Conservation (phyloP, 1,284 basidiomycete species). For the Xerocomus amazonicus region DNA sequence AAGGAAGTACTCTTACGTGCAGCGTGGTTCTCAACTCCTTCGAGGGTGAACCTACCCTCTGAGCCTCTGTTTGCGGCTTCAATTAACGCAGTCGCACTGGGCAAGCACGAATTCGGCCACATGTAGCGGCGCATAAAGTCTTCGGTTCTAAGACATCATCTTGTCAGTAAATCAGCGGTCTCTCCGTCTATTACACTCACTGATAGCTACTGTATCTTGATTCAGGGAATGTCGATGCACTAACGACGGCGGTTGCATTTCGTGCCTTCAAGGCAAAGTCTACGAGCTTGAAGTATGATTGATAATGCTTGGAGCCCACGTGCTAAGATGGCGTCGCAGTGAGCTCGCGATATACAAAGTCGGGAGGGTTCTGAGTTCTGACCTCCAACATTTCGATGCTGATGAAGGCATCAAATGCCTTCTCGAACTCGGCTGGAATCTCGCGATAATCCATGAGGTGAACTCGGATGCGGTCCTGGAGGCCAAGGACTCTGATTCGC, state of each 20-base stretch:
- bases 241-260: slow-evolving; percentile 71
- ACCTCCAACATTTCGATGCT: slow-evolving; percentile 92
- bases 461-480: slow-evolving; percentile 70
- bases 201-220: slow-evolving; percentile 65
- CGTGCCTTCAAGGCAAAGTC: slow-evolving; percentile 75
- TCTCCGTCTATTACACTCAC: slow-evolving; percentile 38
- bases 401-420: slow-evolving; percentile 83
- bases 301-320: slow-evolving; percentile 68
- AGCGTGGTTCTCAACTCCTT: slow-evolving; percentile 85
- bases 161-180: slow-evolving; percentile 8
- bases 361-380: slow-evolving; percentile 36
- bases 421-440: slow-evolving; percentile 71
- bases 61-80: slow-evolving; percentile 63
- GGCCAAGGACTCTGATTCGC: slow-evolving; percentile 68
- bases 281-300: slow-evolving; percentile 77
- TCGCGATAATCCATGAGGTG: slow-evolving; percentile 87
- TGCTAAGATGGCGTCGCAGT: slow-evolving; percentile 39
- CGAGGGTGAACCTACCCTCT: slow-evolving; percentile 74
- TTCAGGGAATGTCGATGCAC: slow-evolving; percentile 84
- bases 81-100: slow-evolving; percentile 73
- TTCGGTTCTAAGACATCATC: slow-evolving; percentile 51
- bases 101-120: slow-evolving; percentile 90
- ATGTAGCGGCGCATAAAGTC: slow-evolving; percentile 90
- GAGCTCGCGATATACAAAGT: slow-evolving; percentile 1
- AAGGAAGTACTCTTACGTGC: slow-evolving; percentile 49